Percentiles rank a stretch among this genome's conserved stretches.
phyloP scores from a whole-genome alignment of 23 red algal species.

The Gracilaria domingensis region DNA sequence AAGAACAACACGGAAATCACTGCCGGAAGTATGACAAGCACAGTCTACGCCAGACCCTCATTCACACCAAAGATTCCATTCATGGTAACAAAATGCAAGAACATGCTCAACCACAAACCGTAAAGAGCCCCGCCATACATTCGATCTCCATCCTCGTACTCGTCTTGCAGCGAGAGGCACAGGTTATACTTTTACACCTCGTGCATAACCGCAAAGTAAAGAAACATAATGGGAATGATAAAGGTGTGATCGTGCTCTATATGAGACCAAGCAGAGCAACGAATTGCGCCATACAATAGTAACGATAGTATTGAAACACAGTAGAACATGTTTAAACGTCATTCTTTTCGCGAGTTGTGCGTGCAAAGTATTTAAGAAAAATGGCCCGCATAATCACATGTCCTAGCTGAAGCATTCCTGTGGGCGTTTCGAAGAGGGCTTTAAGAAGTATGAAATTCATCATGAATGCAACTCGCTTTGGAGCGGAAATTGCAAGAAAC shows the following conservation, averaged over 20 bases:
- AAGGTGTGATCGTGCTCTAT: constrained; percentile 76
- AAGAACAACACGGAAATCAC: constrained; percentile 64
- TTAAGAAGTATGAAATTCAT: constrained; percentile 76
- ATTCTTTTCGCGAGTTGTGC: constrained; percentile 67
- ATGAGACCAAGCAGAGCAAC: constrained; percentile 62
- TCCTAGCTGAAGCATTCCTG: constrained; percentile 58
- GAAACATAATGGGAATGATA: constrained; percentile 22
- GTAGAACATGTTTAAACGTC: constrained; percentile 51
- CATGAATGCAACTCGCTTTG: constrained; percentile 66
- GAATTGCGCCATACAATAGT: constrained; percentile 63
- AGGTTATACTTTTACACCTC: constrained; percentile 71
- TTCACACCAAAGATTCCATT: constrained; percentile 76
- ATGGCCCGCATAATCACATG: constrained; percentile 46
- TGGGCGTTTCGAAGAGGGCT: constrained; percentile 47
- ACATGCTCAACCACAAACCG: constrained; percentile 44
- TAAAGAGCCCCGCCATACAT: constrained; percentile 76
- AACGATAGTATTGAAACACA: constrained; percentile 37
- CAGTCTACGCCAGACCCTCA: constrained; percentile 35
- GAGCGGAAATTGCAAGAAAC: constrained; percentile 58
- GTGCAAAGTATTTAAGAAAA: constrained; percentile 53
- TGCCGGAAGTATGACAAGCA: constrained; percentile 46
- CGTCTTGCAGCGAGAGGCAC: constrained; percentile 62
- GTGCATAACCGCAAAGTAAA: constrained; percentile 70
- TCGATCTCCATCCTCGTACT: constrained; percentile 64
- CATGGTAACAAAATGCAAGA: constrained; percentile 71